Conservation (phyloP, 345 rosid species). For the Mallotus nudiflorus region DNA sequence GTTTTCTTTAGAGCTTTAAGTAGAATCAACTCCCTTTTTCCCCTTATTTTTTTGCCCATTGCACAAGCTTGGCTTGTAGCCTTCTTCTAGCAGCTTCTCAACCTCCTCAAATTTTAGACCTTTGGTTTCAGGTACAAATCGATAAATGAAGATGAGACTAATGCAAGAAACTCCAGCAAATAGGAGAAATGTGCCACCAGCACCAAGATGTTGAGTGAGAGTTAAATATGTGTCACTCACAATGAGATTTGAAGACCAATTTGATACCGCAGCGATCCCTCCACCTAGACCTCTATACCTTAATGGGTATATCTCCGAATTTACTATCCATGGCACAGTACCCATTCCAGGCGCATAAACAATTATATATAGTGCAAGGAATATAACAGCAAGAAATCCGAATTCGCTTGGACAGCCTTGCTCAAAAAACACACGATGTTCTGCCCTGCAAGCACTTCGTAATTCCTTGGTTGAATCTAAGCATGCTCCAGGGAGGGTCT, state of each 20-base stretch:
- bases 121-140: slow-evolving; percentile 82
- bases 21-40: not conserved
- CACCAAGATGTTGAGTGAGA: slow-evolving; percentile 63
- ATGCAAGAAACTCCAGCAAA: slow-evolving; percentile 57
- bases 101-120: slow-evolving; percentile 84
- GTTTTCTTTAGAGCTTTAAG: too few species aligned
- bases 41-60: slow-evolving; percentile 18
- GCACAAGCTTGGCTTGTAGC: slow-evolving; percentile 51
- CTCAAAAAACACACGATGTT: slow-evolving; percentile 50
- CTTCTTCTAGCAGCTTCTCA: slow-evolving; percentile 62
- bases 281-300: slow-evolving; percentile 85
- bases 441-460: slow-evolving; percentile 34
- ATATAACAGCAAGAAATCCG: slow-evolving; percentile 62
- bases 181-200: slow-evolving; percentile 68
- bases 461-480: slow-evolving; percentile 39
- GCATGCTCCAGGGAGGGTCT: slow-evolving; percentile 78
- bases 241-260: slow-evolving; percentile 72
- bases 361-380: slow-evolving; percentile 67
- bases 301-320: slow-evolving; percentile 91
- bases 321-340: slow-evolving; percentile 83
- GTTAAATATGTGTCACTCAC: slow-evolving; percentile 72
- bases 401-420: slow-evolving; percentile 82
- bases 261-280: slow-evolving; percentile 80
- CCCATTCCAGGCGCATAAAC: slow-evolving; percentile 88
- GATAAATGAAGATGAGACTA: slow-evolving; percentile 55